phyloP scores from a whole-genome alignment of 345 rosid genomes.

The Leavenworthia alabamica region DNA sequence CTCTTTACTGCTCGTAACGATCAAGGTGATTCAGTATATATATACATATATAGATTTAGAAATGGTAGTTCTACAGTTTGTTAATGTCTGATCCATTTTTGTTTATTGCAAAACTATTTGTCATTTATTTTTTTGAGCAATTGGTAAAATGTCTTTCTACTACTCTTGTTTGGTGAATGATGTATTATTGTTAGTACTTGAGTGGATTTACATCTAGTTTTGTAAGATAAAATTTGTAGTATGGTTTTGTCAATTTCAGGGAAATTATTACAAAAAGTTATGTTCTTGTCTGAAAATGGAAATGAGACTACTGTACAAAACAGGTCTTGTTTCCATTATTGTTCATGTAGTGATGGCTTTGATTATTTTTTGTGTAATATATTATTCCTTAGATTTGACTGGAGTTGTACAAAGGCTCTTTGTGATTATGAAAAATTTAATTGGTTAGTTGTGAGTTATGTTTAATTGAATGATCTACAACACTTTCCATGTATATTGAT shows the following conservation, averaged over 20 bases:
- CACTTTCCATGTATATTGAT: too few species aligned
- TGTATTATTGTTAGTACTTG: background rate
- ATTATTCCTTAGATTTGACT: background rate
- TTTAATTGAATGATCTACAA: too few species aligned
- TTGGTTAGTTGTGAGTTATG: too few species aligned
- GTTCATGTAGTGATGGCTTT: background rate
- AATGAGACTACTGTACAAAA: too few species aligned
- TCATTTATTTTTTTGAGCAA: background rate
- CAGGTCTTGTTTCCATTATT: too few species aligned
- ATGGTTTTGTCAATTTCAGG: too few species aligned
- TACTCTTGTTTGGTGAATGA: background rate
- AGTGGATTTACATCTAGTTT: background rate
- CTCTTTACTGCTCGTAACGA: constrained; percentile 88
- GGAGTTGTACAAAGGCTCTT: background rate
- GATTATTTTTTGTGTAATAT: background rate
- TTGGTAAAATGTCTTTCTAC: background rate
- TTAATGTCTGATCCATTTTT: background rate
- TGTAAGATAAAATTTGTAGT: too few species aligned
- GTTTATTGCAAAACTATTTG: too few species aligned
- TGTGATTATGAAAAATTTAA: background rate
- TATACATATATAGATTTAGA: background rate
- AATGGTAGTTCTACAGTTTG: background rate
- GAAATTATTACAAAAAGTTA: background rate
- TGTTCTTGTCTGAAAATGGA: background rate
- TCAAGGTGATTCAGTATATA: constrained; percentile 63